These are phyloP conservation scores for Colletotrichum cuscutae DNA, from an alignment of 2,329 filamentous ascomycete species.

Conservation along the genomic window DNA sequence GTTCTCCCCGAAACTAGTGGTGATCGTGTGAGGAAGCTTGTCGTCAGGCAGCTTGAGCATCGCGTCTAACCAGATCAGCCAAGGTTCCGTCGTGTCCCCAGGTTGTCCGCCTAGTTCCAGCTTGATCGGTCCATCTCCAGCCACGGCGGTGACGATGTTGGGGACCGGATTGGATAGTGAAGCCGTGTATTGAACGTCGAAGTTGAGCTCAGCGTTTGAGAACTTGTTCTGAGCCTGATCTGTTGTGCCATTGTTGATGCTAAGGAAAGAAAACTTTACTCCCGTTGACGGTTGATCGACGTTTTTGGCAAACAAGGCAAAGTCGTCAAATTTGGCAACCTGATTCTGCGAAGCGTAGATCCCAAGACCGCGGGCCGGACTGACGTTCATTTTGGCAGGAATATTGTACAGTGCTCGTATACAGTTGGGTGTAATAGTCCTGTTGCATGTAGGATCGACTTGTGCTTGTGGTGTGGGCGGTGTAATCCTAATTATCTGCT, in stretches of 20 bases:
- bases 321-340: slow-evolving; percentile 63
- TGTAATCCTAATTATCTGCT: background rate
- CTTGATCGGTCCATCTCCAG: slow-evolving; percentile 41
- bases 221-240: slow-evolving; percentile 52
- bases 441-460: slow-evolving; percentile 45
- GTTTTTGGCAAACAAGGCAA: slow-evolving; percentile 63
- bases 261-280: slow-evolving; percentile 65
- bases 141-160: slow-evolving; percentile 45
- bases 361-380: slow-evolving; percentile 41
- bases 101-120: slow-evolving; percentile 2
- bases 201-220: slow-evolving; percentile 48
- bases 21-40: slow-evolving; percentile 70
- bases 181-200: slow-evolving; percentile 49
- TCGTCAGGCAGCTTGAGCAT: slow-evolving; percentile 64
- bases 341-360: slow-evolving; percentile 52
- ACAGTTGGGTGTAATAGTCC: slow-evolving; percentile 54
- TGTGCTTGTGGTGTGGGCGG: background rate
- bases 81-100: slow-evolving; percentile 67
- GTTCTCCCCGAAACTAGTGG: slow-evolving; percentile 77
- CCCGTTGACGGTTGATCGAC: slow-evolving; percentile 64
- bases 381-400: slow-evolving; percentile 44
- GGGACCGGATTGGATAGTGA: slow-evolving; percentile 47
- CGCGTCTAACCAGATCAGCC: slow-evolving; percentile 70
- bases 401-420: slow-evolving; percentile 57
- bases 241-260: slow-evolving; percentile 63